Conservation (phyloP, 768 basidiomycete genomes). For the Termitomyces heimii region DNA sequence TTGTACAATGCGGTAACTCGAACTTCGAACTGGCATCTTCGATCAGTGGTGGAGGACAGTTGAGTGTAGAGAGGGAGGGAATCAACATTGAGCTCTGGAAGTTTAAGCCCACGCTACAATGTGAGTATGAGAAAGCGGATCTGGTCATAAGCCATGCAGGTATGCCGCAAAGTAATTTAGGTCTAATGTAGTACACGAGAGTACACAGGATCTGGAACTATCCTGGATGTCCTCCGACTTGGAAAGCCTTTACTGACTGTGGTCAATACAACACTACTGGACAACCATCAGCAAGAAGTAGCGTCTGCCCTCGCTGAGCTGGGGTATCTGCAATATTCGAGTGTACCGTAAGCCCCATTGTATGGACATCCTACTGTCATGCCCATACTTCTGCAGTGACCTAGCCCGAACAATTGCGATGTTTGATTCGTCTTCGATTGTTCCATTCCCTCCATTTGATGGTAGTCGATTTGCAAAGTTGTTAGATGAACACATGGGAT, state of each 20-base stretch:
- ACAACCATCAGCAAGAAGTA: conserved; percentile 92
- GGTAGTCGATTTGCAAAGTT: conserved; percentile 58
- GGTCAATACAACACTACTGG: conserved; percentile 82
- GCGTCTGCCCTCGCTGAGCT: conserved; percentile 59
- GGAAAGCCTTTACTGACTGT: conserved; percentile 79
- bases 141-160: conserved; percentile 94
- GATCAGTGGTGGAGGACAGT: conserved; percentile 22
- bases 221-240: conserved; percentile 77
- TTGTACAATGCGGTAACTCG: conserved; percentile 80
- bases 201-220: conserved; percentile 82
- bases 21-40: conserved; percentile 31
- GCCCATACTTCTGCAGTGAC: conserved; percentile 27
- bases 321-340: conserved; percentile 52
- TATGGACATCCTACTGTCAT: background rate
- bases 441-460: conserved; percentile 66
- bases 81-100: conserved; percentile 60
- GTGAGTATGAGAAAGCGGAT: conserved; percentile 60
- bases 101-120: conserved; percentile 69
- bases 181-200: conserved; percentile 20
- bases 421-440: conserved; percentile 38
- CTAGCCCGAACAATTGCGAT: conserved; percentile 48
- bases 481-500: conserved; percentile 80
- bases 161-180: conserved; percentile 26
- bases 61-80: conserved; percentile 27
- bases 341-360: conserved; percentile 46